phyloP scores from a whole-genome alignment of 306 rosid genomes.

The Prunus salicina region DNA sequence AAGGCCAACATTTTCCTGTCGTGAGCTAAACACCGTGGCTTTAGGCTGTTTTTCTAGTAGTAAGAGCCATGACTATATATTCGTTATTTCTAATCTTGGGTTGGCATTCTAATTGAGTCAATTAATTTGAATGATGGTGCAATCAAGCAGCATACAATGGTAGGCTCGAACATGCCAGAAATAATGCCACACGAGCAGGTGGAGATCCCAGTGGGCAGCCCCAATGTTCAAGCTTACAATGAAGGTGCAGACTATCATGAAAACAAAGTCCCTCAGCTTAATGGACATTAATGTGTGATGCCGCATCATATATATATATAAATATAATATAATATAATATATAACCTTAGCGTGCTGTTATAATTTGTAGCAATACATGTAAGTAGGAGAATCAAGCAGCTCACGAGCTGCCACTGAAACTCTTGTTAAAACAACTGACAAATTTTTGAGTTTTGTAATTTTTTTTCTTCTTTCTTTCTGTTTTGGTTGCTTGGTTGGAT shows the following conservation, averaged over 20 bases:
- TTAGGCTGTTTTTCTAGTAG: too few relatives aligned
- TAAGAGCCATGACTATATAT: background rate
- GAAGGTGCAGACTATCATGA: constrained; percentile 37
- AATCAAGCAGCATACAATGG: constrained; percentile 40
- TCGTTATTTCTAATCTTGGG: background rate
- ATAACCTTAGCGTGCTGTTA: background rate
- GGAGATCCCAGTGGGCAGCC: constrained; percentile 45
- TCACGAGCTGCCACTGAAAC: background rate
- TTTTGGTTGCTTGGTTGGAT: background rate
- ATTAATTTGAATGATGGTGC: background rate
- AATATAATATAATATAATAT: too few relatives aligned
- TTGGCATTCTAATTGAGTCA: background rate
- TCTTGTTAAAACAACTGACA: background rate
- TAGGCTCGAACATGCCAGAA: constrained; percentile 42
- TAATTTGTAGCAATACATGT: constrained; percentile 7
- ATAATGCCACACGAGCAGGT: constrained; percentile 52
- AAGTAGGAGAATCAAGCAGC: background rate
- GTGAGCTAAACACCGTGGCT: too few relatives aligned
- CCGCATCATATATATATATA: background rate
- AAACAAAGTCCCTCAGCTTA: constrained; percentile 35
- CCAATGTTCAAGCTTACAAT: constrained; percentile 41
- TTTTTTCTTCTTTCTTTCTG: too few relatives aligned
- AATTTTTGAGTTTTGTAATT: background rate
- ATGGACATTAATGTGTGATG: constrained; percentile 4
- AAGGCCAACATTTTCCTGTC: too few relatives aligned